Evolutionary conservation across 1,284 basidiomycete species (phyloP).

Genomic region (Moniliophthora roreri): DNA sequence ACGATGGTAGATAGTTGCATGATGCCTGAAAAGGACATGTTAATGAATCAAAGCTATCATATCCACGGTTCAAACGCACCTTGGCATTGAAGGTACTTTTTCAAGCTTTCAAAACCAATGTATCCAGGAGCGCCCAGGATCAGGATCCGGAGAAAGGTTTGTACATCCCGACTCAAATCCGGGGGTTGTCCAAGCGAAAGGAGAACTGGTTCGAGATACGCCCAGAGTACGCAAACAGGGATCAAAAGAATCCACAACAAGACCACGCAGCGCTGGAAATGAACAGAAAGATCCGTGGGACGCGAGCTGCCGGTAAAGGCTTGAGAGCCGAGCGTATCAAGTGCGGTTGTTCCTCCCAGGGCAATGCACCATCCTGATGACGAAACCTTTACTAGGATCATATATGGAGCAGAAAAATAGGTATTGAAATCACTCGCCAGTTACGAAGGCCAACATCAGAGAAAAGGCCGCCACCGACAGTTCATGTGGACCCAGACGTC

Average conservation of each 20-base stretch:
- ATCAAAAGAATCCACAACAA: conserved; percentile 63
- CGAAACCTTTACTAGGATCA: conserved; percentile 46
- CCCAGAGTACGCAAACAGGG: conserved; percentile 62
- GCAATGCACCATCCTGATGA: conserved; percentile 70
- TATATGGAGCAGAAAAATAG: conserved; percentile 20
- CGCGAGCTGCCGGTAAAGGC: conserved; percentile 63
- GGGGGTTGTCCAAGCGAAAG: conserved; percentile 62
- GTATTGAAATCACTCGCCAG: conserved; percentile 54
- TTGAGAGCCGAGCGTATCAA: conserved; percentile 76
- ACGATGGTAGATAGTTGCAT: conserved; percentile 70
- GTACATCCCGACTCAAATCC: conserved; percentile 55
- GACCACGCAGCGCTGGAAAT: conserved; percentile 66
- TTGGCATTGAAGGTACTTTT: conserved; percentile 80
- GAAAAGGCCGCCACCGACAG: conserved; percentile 71
- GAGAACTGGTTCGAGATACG: conserved; percentile 57
- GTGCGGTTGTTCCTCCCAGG: conserved; percentile 72
- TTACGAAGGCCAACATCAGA: conserved; percentile 75
- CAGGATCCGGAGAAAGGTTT: conserved; percentile 62
- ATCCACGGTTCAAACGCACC: conserved; percentile 37
- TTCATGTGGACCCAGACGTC: conserved; percentile 65
- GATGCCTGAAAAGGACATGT: conserved; percentile 49
- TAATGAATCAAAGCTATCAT: not conserved
- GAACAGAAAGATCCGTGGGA: conserved; percentile 62
- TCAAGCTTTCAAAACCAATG: conserved; percentile 73
- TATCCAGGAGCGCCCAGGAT: conserved; percentile 68